Evolutionary conservation across 768 basidiomycete genomes (phyloP).

Genomic region (Phlebiopsis flavidoalba): DNA sequence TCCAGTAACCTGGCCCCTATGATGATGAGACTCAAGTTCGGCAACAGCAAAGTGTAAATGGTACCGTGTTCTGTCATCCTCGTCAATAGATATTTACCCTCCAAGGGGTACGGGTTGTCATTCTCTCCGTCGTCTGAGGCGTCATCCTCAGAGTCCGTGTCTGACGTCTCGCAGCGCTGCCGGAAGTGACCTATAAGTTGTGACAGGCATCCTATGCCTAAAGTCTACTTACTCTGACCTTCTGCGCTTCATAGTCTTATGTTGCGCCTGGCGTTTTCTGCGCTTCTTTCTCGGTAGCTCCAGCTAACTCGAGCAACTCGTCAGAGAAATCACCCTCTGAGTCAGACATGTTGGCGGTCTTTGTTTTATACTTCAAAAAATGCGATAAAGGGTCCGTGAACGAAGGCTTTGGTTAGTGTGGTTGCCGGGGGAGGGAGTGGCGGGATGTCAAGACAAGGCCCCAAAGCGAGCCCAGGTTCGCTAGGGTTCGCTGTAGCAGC

Average conservation of each 20-base stretch:
- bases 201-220: too few species aligned
- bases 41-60: conserved; percentile 3
- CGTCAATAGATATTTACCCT: conserved; percentile 88
- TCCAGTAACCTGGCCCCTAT: conserved; percentile 53
- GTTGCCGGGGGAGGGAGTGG: background rate
- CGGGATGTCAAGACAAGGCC: background rate
- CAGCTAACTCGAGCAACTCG: conserved; percentile 79
- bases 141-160: conserved; percentile 44
- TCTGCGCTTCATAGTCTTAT: conserved; percentile 55
- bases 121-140: conserved; percentile 53
- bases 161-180: background rate
- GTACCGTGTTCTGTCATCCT: conserved; percentile 76
- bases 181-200: background rate
- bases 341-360: conserved; percentile 38
- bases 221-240: conserved; percentile 61
- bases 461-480: background rate
- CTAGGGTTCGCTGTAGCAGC: background rate
- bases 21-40: background rate
- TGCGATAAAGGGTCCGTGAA: background rate
- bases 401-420: background rate
- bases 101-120: conserved; percentile 79
- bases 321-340: conserved; percentile 52
- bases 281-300: conserved; percentile 64
- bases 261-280: conserved; percentile 46
- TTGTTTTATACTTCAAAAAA: background rate